A percentile compares a stretch with the other conserved stretches of the same genome.
phyloP scores from a whole-genome alignment of 306 rosid species.

The Vigna radiata region DNA sequence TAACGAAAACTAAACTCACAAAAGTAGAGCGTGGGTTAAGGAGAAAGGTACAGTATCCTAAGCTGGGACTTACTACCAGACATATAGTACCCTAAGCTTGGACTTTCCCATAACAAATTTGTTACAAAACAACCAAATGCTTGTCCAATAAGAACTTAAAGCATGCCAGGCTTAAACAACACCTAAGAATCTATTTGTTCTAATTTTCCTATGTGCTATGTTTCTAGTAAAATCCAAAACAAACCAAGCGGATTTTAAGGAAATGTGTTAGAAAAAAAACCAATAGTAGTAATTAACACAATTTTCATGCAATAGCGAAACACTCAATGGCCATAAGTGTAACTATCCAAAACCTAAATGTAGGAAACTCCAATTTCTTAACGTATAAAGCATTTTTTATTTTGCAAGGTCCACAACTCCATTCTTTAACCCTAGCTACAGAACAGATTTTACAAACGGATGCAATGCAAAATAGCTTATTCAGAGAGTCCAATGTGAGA shows the following conservation, averaged over 20 bases:
- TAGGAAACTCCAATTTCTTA: neutral
- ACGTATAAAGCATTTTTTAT: neutral
- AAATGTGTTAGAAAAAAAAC: neutral
- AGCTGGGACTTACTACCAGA: no score
- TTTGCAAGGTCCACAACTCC: neutral
- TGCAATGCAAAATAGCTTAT: neutral
- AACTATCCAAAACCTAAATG: neutral
- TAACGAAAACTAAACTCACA: no score
- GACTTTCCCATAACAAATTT: no score
- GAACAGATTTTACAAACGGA: neutral
- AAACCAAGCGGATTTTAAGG: neutral
- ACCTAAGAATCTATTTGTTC: neutral
- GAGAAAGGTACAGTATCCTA: no score
- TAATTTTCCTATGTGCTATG: neutral
- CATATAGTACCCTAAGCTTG: no score
- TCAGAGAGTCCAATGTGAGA: neutral
- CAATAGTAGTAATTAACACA: neutral
- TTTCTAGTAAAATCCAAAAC: neutral
- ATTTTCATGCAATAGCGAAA: neutral
- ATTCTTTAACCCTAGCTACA: neutral
- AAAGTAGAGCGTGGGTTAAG: no score
- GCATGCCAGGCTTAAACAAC: neutral
- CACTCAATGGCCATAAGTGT: neutral
- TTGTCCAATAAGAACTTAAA: conserved; percentile 15
- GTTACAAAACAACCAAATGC: neutral